Evolutionary conservation across 2,329 filamentous ascomycete genomes (phyloP), one percentile per base, ranked within the genome.

Genomic region (Xylariaceae sp.): DNA sequence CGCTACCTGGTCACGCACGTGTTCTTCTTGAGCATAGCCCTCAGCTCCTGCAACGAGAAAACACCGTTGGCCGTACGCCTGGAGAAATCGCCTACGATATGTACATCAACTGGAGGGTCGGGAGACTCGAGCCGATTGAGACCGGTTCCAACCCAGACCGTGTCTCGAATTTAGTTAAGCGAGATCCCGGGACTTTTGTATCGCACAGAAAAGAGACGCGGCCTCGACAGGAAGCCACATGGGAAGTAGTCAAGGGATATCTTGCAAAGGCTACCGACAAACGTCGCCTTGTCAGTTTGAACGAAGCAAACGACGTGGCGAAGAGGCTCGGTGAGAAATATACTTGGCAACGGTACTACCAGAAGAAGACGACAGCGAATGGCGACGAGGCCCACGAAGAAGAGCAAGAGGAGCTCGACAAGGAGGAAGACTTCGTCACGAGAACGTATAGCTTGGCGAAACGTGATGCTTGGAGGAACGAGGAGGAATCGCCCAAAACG

Each of bases 31-130:
- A 75, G 9, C 67, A 67, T 49, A 70, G 76, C 15, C 77, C 83
- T 0, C 68, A 71, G 19, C 68, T 89, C 2, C 65, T 89, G 0
- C 73, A 78, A 51, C 76, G 81, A 17, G 88, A 93, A 59, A 90
- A 90, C 51, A 79, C 85, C 0, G 85, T 85, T 0, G 88, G 88
- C 2, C 74, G 78, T 13, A 93, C 85, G 0, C 83, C 87, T 0
- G 71, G 74, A 19, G 87, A 93, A 52, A 64, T 87, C 37, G 79
- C 82, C 0, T 67, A 77, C 38, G 81, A 85, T 39, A 60, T 63
- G 1, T 72, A 73, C 45, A 64, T 76, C 2, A 61, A 64, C 7
- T 53, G 57, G 7, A 62, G 62, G 33, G 61, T 72, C n/a, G 37
- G 44, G 24, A 48, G 49, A 15, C 60, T 56, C 8, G 22, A 49